These are phyloP conservation scores for Apium graveolens DNA, from an alignment of 129 eudicot genomes.

Conservation along the genomic window DNA sequence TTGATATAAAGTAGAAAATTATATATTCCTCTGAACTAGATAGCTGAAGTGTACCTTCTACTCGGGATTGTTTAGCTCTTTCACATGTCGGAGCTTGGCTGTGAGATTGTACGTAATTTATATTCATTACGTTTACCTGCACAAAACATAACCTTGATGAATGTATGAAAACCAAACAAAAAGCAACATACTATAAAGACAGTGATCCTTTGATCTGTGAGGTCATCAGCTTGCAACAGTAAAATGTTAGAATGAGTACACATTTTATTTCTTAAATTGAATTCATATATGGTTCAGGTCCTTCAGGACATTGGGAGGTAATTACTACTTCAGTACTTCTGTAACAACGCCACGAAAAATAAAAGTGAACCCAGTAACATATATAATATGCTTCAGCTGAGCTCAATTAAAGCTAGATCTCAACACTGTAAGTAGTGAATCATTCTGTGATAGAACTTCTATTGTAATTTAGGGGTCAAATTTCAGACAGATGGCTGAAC, in stretches of 20 bases:
- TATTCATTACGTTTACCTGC: conserved; percentile 49
- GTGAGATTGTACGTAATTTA: conserved; percentile 37
- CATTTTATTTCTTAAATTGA: not conserved
- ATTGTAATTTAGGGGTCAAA: not conserved
- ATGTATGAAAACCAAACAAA: not conserved
- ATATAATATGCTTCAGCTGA: not conserved
- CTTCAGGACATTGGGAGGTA: not conserved
- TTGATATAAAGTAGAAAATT: not conserved
- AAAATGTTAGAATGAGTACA: not conserved
- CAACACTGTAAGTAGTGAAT: not conserved
- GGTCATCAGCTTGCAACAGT: not conserved
- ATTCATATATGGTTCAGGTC: not conserved
- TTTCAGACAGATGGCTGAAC: not conserved
- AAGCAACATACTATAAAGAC: not conserved
- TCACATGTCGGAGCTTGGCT: conserved; percentile 10
- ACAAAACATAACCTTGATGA: conserved; percentile 8
- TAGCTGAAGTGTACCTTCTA: conserved; percentile 27
- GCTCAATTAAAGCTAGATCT: not conserved
- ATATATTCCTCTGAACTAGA: not conserved
- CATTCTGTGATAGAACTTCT: not conserved
- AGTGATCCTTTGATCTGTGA: not conserved
- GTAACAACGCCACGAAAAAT: not conserved
- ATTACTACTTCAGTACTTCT: not conserved
- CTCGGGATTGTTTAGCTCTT: conserved; percentile 12
- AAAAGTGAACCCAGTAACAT: not conserved